A percentile compares a stretch with the other conserved stretches of the same genome.
These are phyloP conservation scores for Pelargonium nanum DNA, from an alignment of 345 rosid species.

Conservation along the genomic window DNA sequence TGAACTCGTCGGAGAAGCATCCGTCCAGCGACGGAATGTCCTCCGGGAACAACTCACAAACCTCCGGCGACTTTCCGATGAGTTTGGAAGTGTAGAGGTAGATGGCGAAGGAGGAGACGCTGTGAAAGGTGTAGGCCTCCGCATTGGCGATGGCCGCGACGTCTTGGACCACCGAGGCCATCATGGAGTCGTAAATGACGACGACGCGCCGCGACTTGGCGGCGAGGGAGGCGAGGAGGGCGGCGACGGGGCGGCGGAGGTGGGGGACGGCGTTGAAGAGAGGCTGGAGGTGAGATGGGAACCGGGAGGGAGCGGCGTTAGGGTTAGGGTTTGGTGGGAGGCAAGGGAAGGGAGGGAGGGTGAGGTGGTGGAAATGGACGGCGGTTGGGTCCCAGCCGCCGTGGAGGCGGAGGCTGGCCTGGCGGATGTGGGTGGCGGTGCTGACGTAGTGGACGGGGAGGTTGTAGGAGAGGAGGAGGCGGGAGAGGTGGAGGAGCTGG, in stretches of 20 bases:
- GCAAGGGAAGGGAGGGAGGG: slow-evolving; percentile 21
- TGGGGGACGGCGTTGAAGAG: slow-evolving; percentile 20
- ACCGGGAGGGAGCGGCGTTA: slow-evolving; percentile 16
- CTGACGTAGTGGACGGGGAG: slow-evolving; percentile 33
- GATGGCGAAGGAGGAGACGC: slow-evolving; percentile 27
- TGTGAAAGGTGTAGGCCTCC: slow-evolving; percentile 31
- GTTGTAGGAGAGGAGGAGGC: slow-evolving; percentile 24
- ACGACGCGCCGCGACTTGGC: slow-evolving; percentile 15
- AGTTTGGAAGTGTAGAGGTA: slow-evolving; percentile 15
- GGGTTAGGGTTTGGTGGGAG: slow-evolving; percentile 27
- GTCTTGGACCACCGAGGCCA: slow-evolving; percentile 31
- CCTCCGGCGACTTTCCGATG: slow-evolving; percentile 8
- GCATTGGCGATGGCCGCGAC: slow-evolving; percentile 19
- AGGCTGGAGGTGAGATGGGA: slow-evolving; percentile 39
- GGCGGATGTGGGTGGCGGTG: slow-evolving; percentile 34
- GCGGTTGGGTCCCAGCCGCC: slow-evolving; percentile 18
- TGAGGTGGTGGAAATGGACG: slow-evolving; percentile 28
- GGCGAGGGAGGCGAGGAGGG: slow-evolving; percentile 20
- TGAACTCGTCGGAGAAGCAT: slow-evolving; percentile 30
- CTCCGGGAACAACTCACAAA: slow-evolving; percentile 1
- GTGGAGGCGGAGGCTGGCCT: slow-evolving; percentile 27
- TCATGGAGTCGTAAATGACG: slow-evolving; percentile 33
- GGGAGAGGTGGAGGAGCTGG: slow-evolving; percentile 47
- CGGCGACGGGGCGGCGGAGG: slow-evolving; percentile 19
- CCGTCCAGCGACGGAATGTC: slow-evolving; percentile 33